These are phyloP conservation scores for Drechslera avenae DNA, from an alignment of 2,329 filamentous ascomycete species.

Conservation along the genomic window DNA sequence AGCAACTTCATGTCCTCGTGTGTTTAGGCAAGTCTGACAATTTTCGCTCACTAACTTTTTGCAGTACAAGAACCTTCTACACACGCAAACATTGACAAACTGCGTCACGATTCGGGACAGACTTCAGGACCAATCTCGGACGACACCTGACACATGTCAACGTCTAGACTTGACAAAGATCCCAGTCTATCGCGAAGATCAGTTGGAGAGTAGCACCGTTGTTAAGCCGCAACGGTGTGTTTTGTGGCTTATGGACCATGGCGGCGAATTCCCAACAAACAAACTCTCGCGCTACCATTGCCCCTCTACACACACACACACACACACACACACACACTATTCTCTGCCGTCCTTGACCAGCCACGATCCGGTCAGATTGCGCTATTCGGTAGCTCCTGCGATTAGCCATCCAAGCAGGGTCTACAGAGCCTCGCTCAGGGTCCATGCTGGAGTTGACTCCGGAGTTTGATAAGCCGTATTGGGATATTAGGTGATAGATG, in stretches of 20 bases:
- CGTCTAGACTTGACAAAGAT: not conserved
- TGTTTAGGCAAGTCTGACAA: slow-evolving; percentile 7
- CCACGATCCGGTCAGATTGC: slow-evolving; percentile 2
- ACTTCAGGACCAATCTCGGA: not conserved
- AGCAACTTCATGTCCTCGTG: not conserved
- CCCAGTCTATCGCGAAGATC: not conserved
- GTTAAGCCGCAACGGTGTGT: slow-evolving; percentile 16
- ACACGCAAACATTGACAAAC: too few relatives aligned
- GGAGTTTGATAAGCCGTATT: slow-evolving; percentile 8
- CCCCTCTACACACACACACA: slow-evolving; percentile 13
- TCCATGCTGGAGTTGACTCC: slow-evolving; percentile 9
- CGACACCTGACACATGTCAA: slow-evolving; percentile 3
- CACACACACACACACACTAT: too few relatives aligned
- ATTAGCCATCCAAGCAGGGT: slow-evolving; percentile 7
- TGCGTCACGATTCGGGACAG: not conserved
- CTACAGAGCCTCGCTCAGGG: slow-evolving; percentile 1
- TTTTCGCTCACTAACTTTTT: not conserved
- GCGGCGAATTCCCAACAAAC: slow-evolving; percentile 23
- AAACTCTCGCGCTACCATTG: not conserved
- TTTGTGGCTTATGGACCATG: slow-evolving; percentile 8
- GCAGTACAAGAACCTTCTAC: not conserved
- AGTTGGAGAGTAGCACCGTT: slow-evolving; percentile 12
- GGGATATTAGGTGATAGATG: slow-evolving; percentile 13
- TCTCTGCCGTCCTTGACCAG: not conserved
- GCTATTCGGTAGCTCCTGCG: slow-evolving; percentile 1